Evolutionary conservation across 2,329 filamentous ascomycete species (phyloP), one percentile per base, ranked within the genome.

Genomic region (Exophiala sp.): DNA sequence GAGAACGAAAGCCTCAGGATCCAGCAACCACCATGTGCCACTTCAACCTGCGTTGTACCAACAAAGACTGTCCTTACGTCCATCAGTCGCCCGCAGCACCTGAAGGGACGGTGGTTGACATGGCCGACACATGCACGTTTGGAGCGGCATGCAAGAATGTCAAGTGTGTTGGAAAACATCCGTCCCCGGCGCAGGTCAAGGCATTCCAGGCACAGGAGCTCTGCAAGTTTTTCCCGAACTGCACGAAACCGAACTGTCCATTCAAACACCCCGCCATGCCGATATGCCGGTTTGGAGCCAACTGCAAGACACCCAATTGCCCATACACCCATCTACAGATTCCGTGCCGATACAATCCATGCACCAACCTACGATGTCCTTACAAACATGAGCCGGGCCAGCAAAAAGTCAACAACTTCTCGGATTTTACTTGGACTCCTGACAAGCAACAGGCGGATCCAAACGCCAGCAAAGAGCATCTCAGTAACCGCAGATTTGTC

Each of bases 321-420:
- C 89, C 88, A 61, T 98, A 95, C 65, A 90, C 87, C 10, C 93
- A 98, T 70, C 72, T 86, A 59, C 82, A 84, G 66, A 86, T 83
- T 41, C 79, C 85, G 67, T 98, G 93, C 82, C 89, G 83, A 66
- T 97, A 86, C 72, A 90, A 83, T 60, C 93, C 91, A 0, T 98
- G 93, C 70, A 79, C 88, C 57, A 96, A 96, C 71, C 80, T 85
- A n/a, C 79, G 74, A 60, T 98, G 93, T 67, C 77, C 83, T 3
- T 97, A 88, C 73, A 89, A 89, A 68, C 93, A 98, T 68, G 85
- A 83, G 34, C 88, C 94, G 47, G 93, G 91, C 10, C 93, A 98
- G 72, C 57, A 61, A 39, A 82, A 87, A 60, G 88, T 86, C 43
- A 52, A 48, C 32, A 81, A 79, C 11, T 91, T 89, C 69, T 80